Base-by-base conservation (phyloP, 2,329 filamentous ascomycete genomes). In the Nemania bipapillata region DNA sequence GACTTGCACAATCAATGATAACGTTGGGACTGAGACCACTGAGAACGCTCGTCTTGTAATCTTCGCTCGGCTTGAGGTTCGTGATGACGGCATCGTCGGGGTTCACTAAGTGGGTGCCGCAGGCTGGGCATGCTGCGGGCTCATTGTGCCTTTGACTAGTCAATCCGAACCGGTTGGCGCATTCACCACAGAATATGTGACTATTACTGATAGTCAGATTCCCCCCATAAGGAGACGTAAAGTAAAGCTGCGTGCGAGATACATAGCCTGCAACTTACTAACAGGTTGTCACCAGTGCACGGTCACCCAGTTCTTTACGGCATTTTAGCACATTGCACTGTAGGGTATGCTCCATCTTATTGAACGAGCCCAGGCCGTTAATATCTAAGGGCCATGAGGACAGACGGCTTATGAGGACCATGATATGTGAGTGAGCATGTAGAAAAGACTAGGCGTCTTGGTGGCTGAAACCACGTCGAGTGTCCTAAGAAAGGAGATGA, bases 201-300 rank as follows among this genome's bases (percentile, higher is more conserved):
- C 94, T 94, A 45, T 22, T 4, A 7, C n/a, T n/a, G 15, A 32
- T 5, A 22, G 15, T 4, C 5, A 12, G 4, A 50, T 63, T 20
- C 66, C 37, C 12, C 35, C 4, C 9, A 3, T 8, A 11, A 7
- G 1, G 28, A 42, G 37, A 42, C 22, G 11, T 9, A 22, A n/a
- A 28, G 30, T 22, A n/a, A n/a, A n/a, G n/a, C 15, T 30, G 30
- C 11, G 32, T 7, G 8, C 5, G 1, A 22, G 52, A 20, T 9
- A 52, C 22, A 32, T 8, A 11, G 40, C 12, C n/a, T n/a, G 63
- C 15, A 52, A 57, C 69, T 71, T 69, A 92, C 93, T 91, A 93
- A 87, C 94, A 98, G 15, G 92, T 96, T 4, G 94, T 97, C 37
- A 97, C 93, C 1, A 97, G 86, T 11, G 93, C 94, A 70, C 86